Base-by-base conservation (phyloP, 169 alveolate genomes). In the Toxoplasma gondii region DNA sequence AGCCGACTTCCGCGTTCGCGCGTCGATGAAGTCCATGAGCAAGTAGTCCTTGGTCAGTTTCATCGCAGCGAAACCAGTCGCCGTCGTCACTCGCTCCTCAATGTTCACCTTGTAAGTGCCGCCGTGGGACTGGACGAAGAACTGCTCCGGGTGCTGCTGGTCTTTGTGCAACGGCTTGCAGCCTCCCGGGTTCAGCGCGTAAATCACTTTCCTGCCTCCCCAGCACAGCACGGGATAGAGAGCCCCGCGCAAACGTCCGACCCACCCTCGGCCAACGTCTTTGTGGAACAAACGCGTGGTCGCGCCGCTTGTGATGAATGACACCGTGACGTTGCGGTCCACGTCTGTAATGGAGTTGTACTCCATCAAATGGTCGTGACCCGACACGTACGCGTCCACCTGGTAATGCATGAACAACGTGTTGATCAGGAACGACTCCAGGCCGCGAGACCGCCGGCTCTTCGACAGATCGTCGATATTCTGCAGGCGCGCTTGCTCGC, bases 171-270 rank as follows among this genome's bases (percentile, higher is more conserved):
- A 54, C 2, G 94, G 94, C 36, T 54, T 81, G 88, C 94, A 92
- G 49, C 94, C 94, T 16, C 94, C 94, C 1, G 94, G 94, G 38
- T 92, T 45, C 36, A 92, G 80, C 17, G 36, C 54, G 87, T 41
- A 92, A 45, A 92, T 41, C 24, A 92, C 58, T 29, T 88, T 44
- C 41, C 45, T 53, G 31, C 94, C 92, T 4, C 84, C 58, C 94
- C 94, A 92, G 49, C 94, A 92, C 36, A 92, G 92, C 31, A 83
- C 39, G 0, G 94, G 94, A 31, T 81, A 92, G 38, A 92, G 70
- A 16, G 53, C 41, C 44, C 94, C 94, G 43, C 94, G 84, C n/a
- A 82, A 9, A 38, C 74, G 58, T 24, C 94, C 94, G 31, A 82
- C 34, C 94, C 94, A 92, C 22, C 94, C 94, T 19, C 92, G 41